Conservation (phyloP, 805 yeast species). For the Sugiyamaella smithiae region DNA sequence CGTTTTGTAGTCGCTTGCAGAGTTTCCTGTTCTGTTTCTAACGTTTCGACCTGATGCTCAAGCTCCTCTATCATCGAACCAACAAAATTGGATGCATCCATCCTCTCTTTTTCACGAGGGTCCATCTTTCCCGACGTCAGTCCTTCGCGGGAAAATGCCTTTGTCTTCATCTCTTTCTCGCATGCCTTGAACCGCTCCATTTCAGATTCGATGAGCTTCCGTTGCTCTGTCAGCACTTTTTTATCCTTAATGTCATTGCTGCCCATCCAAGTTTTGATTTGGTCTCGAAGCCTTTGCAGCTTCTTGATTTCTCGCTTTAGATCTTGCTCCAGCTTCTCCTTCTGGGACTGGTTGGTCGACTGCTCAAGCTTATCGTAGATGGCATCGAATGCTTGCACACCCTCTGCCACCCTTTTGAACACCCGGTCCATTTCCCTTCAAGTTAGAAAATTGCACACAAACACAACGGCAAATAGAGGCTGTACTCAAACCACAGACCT, state of each 20-base stretch:
- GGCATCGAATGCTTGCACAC: conserved; percentile 78
- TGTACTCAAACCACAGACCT: not conserved
- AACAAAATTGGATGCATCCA: conserved; percentile 67
- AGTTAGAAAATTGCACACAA: too few species aligned
- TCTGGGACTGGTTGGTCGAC: conserved; percentile 80
- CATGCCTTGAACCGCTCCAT: conserved; percentile 96
- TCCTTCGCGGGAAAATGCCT: conserved; percentile 92
- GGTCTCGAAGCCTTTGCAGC: conserved; percentile 89
- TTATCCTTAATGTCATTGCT: conserved; percentile 91
- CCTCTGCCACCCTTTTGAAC: conserved; percentile 88
- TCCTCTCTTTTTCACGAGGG: conserved; percentile 77
- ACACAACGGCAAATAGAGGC: not conserved
- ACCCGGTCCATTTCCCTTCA: conserved; percentile 81
- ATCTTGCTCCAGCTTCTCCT: conserved; percentile 87
- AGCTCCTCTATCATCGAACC: conserved; percentile 73
- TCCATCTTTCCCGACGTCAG: conserved; percentile 67
- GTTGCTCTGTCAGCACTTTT: conserved; percentile 72
- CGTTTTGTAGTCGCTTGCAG: conserved; percentile 51
- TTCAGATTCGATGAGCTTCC: conserved; percentile 58
- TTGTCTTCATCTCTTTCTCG: conserved; percentile 88
- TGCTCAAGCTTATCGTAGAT: conserved; percentile 80
- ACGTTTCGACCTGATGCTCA: conserved; percentile 72
- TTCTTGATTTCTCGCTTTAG: conserved; percentile 93
- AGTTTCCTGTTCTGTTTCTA: conserved; percentile 68
- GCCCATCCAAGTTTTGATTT: conserved; percentile 90